Evolutionary conservation across 345 rosid species (phyloP).

Genomic region (Lepidium africanum): DNA sequence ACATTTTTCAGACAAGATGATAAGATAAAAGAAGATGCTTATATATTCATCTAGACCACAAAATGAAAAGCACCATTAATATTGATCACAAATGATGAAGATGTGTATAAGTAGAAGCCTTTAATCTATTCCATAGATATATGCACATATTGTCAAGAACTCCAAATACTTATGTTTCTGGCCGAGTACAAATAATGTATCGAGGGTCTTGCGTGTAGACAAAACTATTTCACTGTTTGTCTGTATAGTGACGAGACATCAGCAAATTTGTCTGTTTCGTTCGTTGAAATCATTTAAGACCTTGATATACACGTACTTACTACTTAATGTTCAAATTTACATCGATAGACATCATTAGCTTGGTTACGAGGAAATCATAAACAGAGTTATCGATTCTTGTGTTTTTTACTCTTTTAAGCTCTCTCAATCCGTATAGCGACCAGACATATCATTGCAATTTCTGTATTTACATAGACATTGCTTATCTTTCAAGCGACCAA

Average conservation of each 20-base stretch:
- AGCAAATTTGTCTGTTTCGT: too few species aligned
- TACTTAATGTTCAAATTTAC: not conserved
- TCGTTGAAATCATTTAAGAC: too few species aligned
- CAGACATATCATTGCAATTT: conserved; percentile 21
- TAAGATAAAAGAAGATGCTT: not conserved
- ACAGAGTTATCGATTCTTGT: conserved; percentile 17
- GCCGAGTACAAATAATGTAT: too few species aligned
- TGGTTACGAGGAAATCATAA: conserved; percentile 3
- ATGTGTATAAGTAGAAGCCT: not conserved
- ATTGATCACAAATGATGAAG: not conserved
- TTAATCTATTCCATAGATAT: not conserved
- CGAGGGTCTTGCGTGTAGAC: too few species aligned
- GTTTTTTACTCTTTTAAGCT: not conserved
- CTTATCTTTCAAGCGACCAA: conserved; percentile 27
- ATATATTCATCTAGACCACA: not conserved
- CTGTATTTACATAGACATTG: conserved; percentile 8
- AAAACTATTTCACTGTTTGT: too few species aligned
- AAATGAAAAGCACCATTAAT: too few species aligned
- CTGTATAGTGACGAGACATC: too few species aligned
- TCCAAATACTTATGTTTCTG: too few species aligned
- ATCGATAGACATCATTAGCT: not conserved
- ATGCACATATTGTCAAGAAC: not conserved
- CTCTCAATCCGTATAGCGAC: not conserved
- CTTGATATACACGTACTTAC: too few species aligned
- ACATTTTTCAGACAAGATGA: conserved; percentile 75